A percentile compares a stretch with the other conserved stretches of the same genome.
Conservation (phyloP, 306 rosid genomes). For the Fragaria ananassa region DNA sequence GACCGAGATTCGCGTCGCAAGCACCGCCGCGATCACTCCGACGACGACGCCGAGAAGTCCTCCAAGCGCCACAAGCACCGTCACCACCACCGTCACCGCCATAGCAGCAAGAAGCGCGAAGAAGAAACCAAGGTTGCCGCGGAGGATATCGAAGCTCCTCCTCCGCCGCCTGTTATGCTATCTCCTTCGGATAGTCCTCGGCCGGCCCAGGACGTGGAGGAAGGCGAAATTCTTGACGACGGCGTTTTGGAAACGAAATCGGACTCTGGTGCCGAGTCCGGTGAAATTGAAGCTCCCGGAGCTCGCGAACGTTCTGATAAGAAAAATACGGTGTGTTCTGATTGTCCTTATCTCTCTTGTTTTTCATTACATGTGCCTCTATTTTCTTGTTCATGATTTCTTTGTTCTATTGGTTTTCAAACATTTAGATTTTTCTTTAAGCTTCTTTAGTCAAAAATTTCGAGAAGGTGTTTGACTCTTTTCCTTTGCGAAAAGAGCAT, state of each 20-base stretch:
- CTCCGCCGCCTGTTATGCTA: conserved; percentile 23
- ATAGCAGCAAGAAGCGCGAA: conserved; percentile 47
- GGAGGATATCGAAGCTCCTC: conserved; percentile 30
- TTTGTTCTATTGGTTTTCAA: background rate
- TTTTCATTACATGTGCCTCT: conserved; percentile 12
- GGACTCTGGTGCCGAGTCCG: conserved; percentile 48
- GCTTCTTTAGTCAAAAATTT: background rate
- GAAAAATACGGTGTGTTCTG: conserved; percentile 58
- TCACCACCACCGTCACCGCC: conserved; percentile 64
- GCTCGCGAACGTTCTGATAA: conserved; percentile 37
- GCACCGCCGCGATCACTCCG: conserved; percentile 50
- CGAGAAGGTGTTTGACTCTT: conserved; percentile 18
- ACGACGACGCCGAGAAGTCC: conserved; percentile 48
- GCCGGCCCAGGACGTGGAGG: conserved; percentile 72
- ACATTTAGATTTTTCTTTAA: background rate
- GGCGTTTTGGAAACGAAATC: conserved; percentile 32
- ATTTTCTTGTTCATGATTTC: background rate
- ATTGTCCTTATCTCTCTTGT: background rate
- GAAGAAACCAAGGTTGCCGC: conserved; percentile 35
- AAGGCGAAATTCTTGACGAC: conserved; percentile 79
- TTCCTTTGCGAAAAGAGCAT: conserved; percentile 41
- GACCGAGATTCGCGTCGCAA: conserved; percentile 56
- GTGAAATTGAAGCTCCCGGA: conserved; percentile 45
- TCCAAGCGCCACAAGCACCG: conserved; percentile 89
- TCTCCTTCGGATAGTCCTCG: conserved; percentile 17